Base-by-base conservation (phyloP, 352 stramenopile genomes). In the Phytophthora niederhauseri region DNA sequence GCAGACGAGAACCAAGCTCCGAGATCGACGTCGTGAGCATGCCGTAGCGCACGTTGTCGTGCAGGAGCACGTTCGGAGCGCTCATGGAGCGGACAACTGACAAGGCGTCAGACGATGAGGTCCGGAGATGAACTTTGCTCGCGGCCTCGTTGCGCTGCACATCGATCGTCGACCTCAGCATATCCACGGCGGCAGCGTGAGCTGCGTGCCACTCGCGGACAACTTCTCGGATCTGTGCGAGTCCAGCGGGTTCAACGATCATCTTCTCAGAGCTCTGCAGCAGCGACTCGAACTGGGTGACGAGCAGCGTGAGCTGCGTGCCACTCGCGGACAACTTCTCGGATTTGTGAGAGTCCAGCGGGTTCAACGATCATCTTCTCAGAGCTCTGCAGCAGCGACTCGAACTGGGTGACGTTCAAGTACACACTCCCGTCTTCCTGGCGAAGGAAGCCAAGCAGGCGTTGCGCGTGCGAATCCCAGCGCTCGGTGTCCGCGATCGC, bases 241-340 rank as follows among this genome's bases (percentile, higher is more conserved):
- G 1, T 11, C 62, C 68, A 28, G 53, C 53, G 9, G 78, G 71
- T 1, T 68, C 36, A 22, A 74, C 74, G 6, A 63, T 1, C 9
- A 87, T 62, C 6, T 66, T 64, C 0, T 77, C 58, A 2, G 68
- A 73, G 12, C 74, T 74, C 4, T 45, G 19, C 19, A 82, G 52
- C 20, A 87, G 36, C 14, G 50, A 60, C 11, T 78, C 67, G 11
- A 70, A 66, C 5, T 73, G 43, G n/a, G n/a, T n/a, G n/a, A n/a
- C n/a, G n/a, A n/a, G 55, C 34, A 4, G 45, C 38, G 22, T 70
- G 60, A 55, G 60, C 63, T 36, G 69, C 56, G 31, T 73, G 66
- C 77, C 80, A 85, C 22, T 76, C 59, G 5, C 51, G 22, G 1
- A 75, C 55, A 4, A 84, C 61, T 9, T 73, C 31, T 19, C 72